A percentile compares a stretch with the other conserved stretches of the same genome.
phyloP scores from a whole-genome alignment of 495 filamentous ascomycete species.

The Bacidia gigantensis region DNA sequence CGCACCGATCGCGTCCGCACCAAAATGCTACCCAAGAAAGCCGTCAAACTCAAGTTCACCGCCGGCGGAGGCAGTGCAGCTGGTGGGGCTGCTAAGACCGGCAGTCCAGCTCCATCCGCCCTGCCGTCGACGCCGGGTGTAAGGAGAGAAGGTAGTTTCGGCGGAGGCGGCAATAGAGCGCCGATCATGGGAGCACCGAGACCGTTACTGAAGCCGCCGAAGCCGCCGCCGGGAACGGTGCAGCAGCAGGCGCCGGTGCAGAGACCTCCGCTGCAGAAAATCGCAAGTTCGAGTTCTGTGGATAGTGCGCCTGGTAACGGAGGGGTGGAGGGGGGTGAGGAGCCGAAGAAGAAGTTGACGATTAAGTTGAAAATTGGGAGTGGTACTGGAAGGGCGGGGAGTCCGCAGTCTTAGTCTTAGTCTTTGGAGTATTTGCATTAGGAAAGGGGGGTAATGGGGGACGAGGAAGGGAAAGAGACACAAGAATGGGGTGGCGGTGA shows the following conservation, averaged over 20 bases:
- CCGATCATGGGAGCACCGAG: not conserved
- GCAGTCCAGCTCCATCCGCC: not conserved
- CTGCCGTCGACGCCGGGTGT: not conserved
- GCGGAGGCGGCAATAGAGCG: no score
- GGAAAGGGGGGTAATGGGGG: not conserved
- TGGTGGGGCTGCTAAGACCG: not conserved
- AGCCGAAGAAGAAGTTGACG: constrained; percentile 11
- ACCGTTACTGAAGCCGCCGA: constrained; percentile 3
- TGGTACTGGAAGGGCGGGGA: constrained; percentile 2
- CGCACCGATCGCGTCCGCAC: constrained; percentile 4
- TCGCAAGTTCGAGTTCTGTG: not conserved
- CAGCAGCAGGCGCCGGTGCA: not conserved
- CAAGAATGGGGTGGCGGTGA: no score
- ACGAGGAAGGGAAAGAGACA: no score
- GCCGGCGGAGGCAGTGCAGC: not conserved
- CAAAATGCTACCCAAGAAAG: constrained; percentile 3
- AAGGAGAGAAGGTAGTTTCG: not conserved
- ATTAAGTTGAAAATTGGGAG: constrained; percentile 15
- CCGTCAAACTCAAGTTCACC: constrained; percentile 11
- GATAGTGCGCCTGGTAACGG: not conserved
- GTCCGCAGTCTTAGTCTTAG: not conserved
- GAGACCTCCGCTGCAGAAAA: not conserved
- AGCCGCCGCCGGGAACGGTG: not conserved
- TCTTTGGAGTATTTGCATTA: not conserved
- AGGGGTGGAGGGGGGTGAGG: not conserved